Conservation (phyloP, 225 moss, liverwort and hornwort genomes). For the Takakia lepidozioides region DNA sequence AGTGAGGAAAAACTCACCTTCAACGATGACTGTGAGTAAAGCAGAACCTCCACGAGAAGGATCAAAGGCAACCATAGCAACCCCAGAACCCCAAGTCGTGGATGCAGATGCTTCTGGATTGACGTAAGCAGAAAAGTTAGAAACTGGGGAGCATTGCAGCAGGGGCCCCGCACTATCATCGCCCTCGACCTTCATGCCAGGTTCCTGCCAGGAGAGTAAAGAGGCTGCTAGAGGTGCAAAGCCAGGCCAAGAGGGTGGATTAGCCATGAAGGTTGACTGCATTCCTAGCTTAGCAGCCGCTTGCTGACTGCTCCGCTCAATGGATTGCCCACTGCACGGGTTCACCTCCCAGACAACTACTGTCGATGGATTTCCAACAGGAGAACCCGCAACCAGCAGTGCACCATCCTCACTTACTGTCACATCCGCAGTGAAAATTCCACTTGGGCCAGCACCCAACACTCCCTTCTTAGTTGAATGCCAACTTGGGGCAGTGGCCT, state of each 20-base stretch:
- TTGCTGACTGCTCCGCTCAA: slow-evolving; percentile 45
- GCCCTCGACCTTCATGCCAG: slow-evolving; percentile 40
- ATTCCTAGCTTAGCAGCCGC: slow-evolving; percentile 60
- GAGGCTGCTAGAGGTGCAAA: slow-evolving; percentile 82
- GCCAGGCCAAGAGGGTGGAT: slow-evolving; percentile 76
- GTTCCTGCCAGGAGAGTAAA: slow-evolving; percentile 86
- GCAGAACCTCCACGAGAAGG: slow-evolving; percentile 84
- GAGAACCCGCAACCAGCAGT: slow-evolving; percentile 81
- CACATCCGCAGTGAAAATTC: slow-evolving; percentile 74
- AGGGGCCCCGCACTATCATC: slow-evolving; percentile 65
- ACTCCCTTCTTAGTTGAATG: slow-evolving; percentile 81
- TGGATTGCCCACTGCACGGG: slow-evolving; percentile 51
- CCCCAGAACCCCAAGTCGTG: slow-evolving; percentile 85
- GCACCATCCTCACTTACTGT: slow-evolving; percentile 68
- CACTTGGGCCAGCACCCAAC: slow-evolving; percentile 92
- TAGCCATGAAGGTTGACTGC: slow-evolving; percentile 53
- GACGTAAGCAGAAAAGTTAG: slow-evolving; percentile 82
- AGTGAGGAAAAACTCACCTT: slow-evolving; percentile 76
- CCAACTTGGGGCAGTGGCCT: slow-evolving; percentile 58
- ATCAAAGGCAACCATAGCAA: slow-evolving; percentile 77
- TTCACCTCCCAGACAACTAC: slow-evolving; percentile 96
- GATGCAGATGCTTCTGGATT: slow-evolving; percentile 65
- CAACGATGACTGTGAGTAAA: slow-evolving; percentile 63
- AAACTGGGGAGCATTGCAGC: slow-evolving; percentile 79
- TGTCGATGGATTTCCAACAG: slow-evolving; percentile 91